These are phyloP conservation scores for Planoprotostelium fungivorum DNA, from an alignment of 78 protist species.

Conservation along the genomic window DNA sequence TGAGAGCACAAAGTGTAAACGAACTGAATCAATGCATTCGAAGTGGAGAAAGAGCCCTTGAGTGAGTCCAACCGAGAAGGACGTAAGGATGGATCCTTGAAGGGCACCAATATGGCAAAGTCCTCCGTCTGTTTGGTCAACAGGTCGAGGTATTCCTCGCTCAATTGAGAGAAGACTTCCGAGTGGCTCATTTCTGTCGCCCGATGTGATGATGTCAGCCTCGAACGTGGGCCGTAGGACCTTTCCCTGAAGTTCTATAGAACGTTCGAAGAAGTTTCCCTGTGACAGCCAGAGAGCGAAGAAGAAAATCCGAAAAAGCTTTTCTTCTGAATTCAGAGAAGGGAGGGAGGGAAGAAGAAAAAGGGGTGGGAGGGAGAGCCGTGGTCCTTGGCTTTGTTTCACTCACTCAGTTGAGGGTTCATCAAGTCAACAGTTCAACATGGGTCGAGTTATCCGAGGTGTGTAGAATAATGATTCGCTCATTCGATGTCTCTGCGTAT, in stretches of 20 bases:
- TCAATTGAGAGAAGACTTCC: no score
- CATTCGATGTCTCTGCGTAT: no score
- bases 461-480: not conserved
- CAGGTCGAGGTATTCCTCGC: not conserved
- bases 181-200: not conserved
- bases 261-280: no score
- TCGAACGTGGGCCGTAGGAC: no score
- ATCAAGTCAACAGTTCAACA: not conserved
- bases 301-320: no score
- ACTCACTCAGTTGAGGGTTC: not conserved
- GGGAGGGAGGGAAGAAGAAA: no score
- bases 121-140: not conserved
- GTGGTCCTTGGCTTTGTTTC: no score
- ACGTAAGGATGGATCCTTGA: not conserved
- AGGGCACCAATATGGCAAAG: not conserved
- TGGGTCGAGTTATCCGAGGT: constrained; percentile 28
- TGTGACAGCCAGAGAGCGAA: no score
- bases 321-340: not conserved
- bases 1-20: not conserved
- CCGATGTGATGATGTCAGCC: no score
- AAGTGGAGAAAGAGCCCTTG: not conserved
- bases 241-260: no score
- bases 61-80: not conserved
- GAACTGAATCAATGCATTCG: not conserved
- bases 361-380: no score